phyloP scores from a whole-genome alignment of 78 protist genomes.

The Trichosphaerium sp. region DNA sequence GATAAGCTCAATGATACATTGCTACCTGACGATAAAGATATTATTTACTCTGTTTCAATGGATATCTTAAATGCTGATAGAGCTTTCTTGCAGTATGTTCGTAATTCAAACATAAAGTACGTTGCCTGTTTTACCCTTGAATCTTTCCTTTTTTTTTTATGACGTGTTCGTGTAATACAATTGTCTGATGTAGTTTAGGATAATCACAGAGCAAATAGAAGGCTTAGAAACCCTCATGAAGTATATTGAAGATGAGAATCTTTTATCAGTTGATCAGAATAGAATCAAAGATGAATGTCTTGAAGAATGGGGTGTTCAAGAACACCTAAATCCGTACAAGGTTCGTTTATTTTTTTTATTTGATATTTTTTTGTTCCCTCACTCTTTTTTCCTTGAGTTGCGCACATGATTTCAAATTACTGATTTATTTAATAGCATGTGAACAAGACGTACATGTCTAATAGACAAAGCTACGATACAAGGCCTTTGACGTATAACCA shows the following conservation, averaged over 20 bases:
- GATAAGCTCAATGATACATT: not conserved
- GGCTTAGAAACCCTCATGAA: conserved; percentile 25
- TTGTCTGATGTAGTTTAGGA: not conserved
- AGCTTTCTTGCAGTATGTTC: conserved; percentile 6
- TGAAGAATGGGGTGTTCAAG: conserved; percentile 24
- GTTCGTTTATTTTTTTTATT: no score
- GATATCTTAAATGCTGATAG: not conserved
- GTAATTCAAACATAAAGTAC: not conserved
- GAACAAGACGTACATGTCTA: no score
- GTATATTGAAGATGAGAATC: conserved; percentile 18
- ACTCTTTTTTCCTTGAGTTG: no score
- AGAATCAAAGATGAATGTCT: conserved; percentile 13
- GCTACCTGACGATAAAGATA: no score
- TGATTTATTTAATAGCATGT: no score
- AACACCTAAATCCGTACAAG: conserved; percentile 5
- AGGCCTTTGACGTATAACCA: no score
- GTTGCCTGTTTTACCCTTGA: no score
- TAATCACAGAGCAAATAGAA: conserved; percentile 14
- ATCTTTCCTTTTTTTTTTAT: not conserved
- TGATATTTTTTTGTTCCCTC: no score
- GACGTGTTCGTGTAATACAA: not conserved
- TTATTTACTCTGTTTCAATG: not conserved
- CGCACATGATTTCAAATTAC: no score
- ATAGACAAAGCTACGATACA: no score
- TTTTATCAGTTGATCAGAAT: conserved; percentile 12